Evolutionary conservation across 306 rosid genomes (phyloP).

Genomic region (Ammopiptanthus mongolicus): DNA sequence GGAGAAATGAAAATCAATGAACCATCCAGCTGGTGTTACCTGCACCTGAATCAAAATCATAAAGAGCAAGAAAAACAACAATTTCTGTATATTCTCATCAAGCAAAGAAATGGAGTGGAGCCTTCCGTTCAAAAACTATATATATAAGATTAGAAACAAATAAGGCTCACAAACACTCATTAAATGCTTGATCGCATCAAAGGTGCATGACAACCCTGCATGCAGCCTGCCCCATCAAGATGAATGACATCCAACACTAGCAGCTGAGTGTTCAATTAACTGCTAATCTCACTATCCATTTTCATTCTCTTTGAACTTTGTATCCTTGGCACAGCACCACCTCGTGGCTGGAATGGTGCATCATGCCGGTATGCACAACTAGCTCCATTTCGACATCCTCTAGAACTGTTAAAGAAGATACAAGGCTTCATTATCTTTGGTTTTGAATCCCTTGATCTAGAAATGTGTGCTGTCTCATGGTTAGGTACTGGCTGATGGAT

Average conservation of each 20-base stretch:
- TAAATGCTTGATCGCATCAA: neutral
- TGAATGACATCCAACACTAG: neutral
- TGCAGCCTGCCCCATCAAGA: slow-evolving; percentile 8
- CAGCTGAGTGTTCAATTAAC: slow-evolving; percentile 32
- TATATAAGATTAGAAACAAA: slow-evolving; percentile 16
- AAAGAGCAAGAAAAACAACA: slow-evolving; percentile 1
- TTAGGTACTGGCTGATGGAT: slow-evolving; percentile 40
- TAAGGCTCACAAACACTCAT: slow-evolving; percentile 13
- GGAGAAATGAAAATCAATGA: neutral
- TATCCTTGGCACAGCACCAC: slow-evolving; percentile 41
- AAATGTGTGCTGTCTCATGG: slow-evolving; percentile 46
- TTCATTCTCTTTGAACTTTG: slow-evolving; percentile 72
- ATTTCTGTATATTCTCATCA: slow-evolving; percentile 18
- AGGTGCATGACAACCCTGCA: neutral
- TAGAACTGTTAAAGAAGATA: slow-evolving; percentile 76
- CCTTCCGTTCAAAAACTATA: slow-evolving; percentile 33
- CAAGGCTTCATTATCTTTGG: slow-evolving; percentile 90
- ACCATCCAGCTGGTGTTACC: slow-evolving; percentile 11
- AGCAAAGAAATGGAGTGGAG: slow-evolving; percentile 19
- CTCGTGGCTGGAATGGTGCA: slow-evolving; percentile 47
- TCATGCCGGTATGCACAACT: slow-evolving; percentile 86
- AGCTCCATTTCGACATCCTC: slow-evolving; percentile 89
- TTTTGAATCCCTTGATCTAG: slow-evolving; percentile 53
- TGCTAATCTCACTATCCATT: slow-evolving; percentile 77
- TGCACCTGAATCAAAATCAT: slow-evolving; percentile 3